Base-by-base conservation (phyloP, 768 basidiomycete genomes). In the Suillus variegatus region DNA sequence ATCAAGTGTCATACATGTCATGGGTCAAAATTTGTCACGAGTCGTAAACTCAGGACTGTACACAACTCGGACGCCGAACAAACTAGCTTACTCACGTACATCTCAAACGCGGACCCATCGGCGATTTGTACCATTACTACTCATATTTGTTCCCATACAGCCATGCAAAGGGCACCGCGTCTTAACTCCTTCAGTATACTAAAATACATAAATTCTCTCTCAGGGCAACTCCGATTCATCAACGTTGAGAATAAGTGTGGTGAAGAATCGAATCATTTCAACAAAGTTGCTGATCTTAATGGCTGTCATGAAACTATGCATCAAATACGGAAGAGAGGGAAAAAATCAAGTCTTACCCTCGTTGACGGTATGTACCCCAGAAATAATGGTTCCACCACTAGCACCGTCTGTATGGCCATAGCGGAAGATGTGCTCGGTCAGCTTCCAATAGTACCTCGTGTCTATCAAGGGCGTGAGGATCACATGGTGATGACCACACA, bases 231-330 rank as follows among this genome's bases (percentile, higher is more conserved):
- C 28, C 14, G 83, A 78, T 72, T 92, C 90, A 64, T 92, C 90
- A 2, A 80, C 82, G 67, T 92, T 93, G 47, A 93, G 77, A n/a
- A 92, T 85, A 40, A 92, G 77, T 4, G 82, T 82, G 0, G 83
- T 78, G 72, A 86, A 91, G 77, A 92, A 93, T 32, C 84, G 79
- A 56, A 91, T 86, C 64, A 86, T 83, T 72, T 91, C 89, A 56
- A 91, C 73, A 66, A 90, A 85, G 6, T 78, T 76, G 64, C 85
- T 83, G 1, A 81, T 81, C 10, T 76, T 69, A n/a, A 88, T 76
- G 35, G 79, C 90, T 90, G 65, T 44, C 14, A 46, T 20, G 8
- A 10, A 32, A 44, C 36, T 16, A 52, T 58, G 22, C 14, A 64
- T 55, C 43, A 20, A 65, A 13, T 32, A 43, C 18, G 1, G 49